Base-by-base conservation (phyloP, 208 protist genomes). In the Leishmania major region DNA sequence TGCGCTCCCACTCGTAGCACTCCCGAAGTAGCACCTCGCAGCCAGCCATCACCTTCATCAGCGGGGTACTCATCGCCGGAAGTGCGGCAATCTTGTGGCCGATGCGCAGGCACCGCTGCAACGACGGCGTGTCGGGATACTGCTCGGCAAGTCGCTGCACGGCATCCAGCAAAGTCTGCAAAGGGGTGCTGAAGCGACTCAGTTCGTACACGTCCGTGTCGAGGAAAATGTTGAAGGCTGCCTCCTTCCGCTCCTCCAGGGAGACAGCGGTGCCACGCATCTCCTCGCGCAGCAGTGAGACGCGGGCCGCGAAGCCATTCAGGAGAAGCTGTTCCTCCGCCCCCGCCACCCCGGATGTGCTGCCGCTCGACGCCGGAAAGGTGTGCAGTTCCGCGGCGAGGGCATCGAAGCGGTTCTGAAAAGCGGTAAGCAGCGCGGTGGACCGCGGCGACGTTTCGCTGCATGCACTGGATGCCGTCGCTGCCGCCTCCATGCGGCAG, bases 1-100 rank as follows among this genome's bases (percentile, higher is more conserved):
- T 98, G 79, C 96, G 88, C 83, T 99, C 98, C 98, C 98, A 99
- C 79, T 99, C 98, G 81, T 99, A 95, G 81, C 94, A 96, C 79
- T 99, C 95, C 31, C 92, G 84, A 59, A 99, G 83, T 19, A 99
- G 86, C 62, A 99, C 80, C 93, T 99, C 99, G 45, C 98, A 93
- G 40, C 98, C 99, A 0, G 92, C 80, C 88, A 99, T 92, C 47
- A 99, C 84, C 83, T 98, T 96, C 89, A 98, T 98, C 64, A 99
- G 83, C n/a, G 97, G 97, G 31, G 96, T 90, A 75, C 86, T 90
- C 88, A 98, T 81, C 69, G 89, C 81, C 11, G 97, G 92, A 57
- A 99, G 97, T 15, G 79, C 64, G 11, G 99, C 91, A 45, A 99
- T 89, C 75, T 96, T 90, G 17, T 87, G 71, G 37, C 87, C 91